These are phyloP conservation scores for Magnolia kwangsiensis DNA, from an alignment of 164 flowering plant genomes.

Conservation along the genomic window DNA sequence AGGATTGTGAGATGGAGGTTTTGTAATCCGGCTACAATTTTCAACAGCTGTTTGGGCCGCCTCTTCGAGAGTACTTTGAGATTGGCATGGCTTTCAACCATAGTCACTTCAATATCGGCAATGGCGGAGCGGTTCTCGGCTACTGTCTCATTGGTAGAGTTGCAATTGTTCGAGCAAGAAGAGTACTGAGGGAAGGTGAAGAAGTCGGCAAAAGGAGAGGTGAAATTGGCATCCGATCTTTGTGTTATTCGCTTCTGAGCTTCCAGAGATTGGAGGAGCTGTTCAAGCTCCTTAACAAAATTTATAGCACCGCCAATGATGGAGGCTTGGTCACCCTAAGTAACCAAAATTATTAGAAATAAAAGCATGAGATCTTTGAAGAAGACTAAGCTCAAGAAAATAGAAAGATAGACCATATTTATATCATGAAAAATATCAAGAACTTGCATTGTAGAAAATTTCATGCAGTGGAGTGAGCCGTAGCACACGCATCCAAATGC, in stretches of 20 bases:
- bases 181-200: slow-evolving; percentile 63
- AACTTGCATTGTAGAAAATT: not conserved
- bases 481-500: too few relatives aligned
- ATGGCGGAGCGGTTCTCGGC: slow-evolving; percentile 24
- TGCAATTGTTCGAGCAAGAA: slow-evolving; percentile 18
- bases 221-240: slow-evolving; percentile 2
- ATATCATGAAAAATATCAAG: not conserved
- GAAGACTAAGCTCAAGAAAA: not conserved
- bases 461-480: not conserved
- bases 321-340: slow-evolving; percentile 92
- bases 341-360: not conserved
- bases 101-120: slow-evolving; percentile 79
- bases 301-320: slow-evolving; percentile 90
- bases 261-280: slow-evolving; percentile 59
- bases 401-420: not conserved
- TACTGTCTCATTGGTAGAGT: slow-evolving; percentile 4
- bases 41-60: slow-evolving; percentile 62
- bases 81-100: slow-evolving; percentile 87
- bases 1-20: slow-evolving; percentile 53
- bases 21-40: slow-evolving; percentile 61
- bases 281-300: slow-evolving; percentile 87
- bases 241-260: slow-evolving; percentile 29
- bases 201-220: slow-evolving; percentile 54
- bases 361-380: not conserved
- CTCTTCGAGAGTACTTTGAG: slow-evolving; percentile 59